Percentiles rank a stretch among this genome's conserved stretches.
These are phyloP conservation scores for Trametes cubensis DNA, from an alignment of 768 basidiomycete species.

Conservation along the genomic window DNA sequence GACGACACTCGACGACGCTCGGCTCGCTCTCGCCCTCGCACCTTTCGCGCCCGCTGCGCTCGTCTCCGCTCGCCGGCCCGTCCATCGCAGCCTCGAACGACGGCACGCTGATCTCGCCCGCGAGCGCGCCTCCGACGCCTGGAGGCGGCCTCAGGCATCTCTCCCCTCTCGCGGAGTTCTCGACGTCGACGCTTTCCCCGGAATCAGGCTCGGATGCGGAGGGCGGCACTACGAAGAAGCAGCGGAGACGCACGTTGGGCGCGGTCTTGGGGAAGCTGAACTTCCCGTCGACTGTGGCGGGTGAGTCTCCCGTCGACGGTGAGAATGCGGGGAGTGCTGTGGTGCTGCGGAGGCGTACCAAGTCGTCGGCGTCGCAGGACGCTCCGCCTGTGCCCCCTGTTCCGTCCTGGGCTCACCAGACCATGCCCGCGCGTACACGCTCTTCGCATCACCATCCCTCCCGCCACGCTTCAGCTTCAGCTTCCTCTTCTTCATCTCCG, in stretches of 20 bases:
- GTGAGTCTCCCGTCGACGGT: not conserved
- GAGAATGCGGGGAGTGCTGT: not conserved
- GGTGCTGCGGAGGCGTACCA: slow-evolving; percentile 12
- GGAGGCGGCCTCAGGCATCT: slow-evolving; percentile 6
- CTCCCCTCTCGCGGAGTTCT: slow-evolving; percentile 16
- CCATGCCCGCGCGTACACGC: not conserved
- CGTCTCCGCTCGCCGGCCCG: slow-evolving; percentile 35
- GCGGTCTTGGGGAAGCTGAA: slow-evolving; percentile 19
- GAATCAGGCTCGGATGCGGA: not conserved
- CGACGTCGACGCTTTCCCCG: not conserved
- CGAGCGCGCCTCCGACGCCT: slow-evolving; percentile 15
- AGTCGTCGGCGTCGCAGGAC: slow-evolving; percentile 5
- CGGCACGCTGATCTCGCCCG: slow-evolving; percentile 13
- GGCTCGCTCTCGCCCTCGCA: slow-evolving; percentile 20
- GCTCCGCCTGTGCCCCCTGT: slow-evolving; percentile 19
- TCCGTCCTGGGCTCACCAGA: slow-evolving; percentile 12
- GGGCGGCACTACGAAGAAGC: slow-evolving; percentile 1
- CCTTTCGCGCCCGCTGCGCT: slow-evolving; percentile 30
- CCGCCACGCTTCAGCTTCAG: not conserved
- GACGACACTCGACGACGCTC: slow-evolving; percentile 20
- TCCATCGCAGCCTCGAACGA: slow-evolving; percentile 26
- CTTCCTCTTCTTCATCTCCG: slow-evolving; percentile 1
- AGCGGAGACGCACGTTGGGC: slow-evolving; percentile 16
- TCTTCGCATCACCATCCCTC: not conserved
- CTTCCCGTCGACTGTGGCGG: slow-evolving; percentile 6